These are phyloP conservation scores for Stygiomarasmius scandens DNA, from an alignment of 1,284 basidiomycete genomes.

Conservation along the genomic window DNA sequence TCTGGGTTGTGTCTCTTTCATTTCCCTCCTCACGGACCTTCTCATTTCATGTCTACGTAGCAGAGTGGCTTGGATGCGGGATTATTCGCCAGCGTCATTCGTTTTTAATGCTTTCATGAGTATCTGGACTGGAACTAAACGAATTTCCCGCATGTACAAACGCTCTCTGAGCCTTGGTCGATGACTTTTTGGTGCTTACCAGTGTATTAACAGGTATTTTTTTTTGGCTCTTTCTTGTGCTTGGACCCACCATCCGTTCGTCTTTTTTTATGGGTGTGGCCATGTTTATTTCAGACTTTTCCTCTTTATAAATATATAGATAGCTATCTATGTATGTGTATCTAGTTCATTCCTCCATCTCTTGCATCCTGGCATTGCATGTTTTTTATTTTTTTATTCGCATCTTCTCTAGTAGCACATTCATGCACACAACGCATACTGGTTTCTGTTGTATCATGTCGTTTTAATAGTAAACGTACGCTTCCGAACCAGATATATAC, in stretches of 20 bases:
- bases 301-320: background rate
- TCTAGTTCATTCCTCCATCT: background rate
- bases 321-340: background rate
- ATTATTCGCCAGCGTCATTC: slow-evolving; percentile 1
- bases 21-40: slow-evolving; percentile 5
- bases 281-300: background rate
- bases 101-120: background rate
- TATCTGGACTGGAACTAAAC: background rate
- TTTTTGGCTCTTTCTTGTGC: no score
- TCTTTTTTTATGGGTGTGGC: no score
- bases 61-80: background rate
- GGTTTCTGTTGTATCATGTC: background rate
- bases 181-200: background rate
- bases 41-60: slow-evolving; percentile 5
- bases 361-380: background rate
- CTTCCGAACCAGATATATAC: background rate
- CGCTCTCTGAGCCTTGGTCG: background rate
- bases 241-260: no score
- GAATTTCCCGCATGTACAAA: background rate
- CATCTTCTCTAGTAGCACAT: background rate
- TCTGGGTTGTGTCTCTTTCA: slow-evolving; percentile 2
- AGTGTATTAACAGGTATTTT: no score
- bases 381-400: background rate
- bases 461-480: background rate
- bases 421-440: background rate